Evolutionary conservation across 257 asterid species (phyloP).

Genomic region (Rubia yunnanensis): DNA sequence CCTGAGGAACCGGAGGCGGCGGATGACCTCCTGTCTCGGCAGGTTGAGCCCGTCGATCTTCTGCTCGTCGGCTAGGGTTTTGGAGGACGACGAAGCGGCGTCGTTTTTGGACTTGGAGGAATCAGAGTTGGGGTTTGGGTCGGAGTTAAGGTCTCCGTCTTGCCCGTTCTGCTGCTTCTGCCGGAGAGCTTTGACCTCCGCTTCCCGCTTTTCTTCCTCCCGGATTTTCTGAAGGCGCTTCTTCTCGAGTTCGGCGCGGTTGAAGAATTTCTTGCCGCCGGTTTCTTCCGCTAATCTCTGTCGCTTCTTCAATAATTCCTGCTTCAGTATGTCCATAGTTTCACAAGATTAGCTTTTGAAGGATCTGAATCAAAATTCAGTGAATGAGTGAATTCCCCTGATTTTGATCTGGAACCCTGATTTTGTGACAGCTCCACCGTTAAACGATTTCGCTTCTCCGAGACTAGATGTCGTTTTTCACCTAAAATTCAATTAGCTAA

Average conservation of each 20-base stretch:
- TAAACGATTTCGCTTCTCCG: neutral
- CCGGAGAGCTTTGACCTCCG: conserved; percentile 68
- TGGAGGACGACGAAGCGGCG: conserved; percentile 38
- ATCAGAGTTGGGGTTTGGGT: conserved; percentile 34
- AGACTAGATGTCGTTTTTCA: neutral
- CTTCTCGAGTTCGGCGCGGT: conserved; percentile 93
- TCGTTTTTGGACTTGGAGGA: conserved; percentile 47
- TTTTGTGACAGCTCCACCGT: neutral
- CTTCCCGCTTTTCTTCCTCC: conserved; percentile 78
- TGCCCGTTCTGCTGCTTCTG: conserved; percentile 28
- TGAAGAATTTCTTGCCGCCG: conserved; percentile 69
- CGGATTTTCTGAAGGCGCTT: conserved; percentile 75
- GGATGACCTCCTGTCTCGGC: conserved; percentile 73
- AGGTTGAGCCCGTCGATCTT: conserved; percentile 58
- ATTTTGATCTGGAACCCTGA: neutral
- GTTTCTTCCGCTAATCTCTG: conserved; percentile 46
- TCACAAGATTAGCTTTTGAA: no score
- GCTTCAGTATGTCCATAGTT: conserved; percentile 70
- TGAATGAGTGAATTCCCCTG: neutral
- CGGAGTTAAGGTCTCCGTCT: conserved; percentile 19
- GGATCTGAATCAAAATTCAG: no score
- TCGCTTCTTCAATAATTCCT: conserved; percentile 65
- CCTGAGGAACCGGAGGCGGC: conserved; percentile 73
- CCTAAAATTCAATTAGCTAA: no score
- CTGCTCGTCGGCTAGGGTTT: conserved; percentile 54